Conservation (phyloP, 2,329 filamentous ascomycete species). For the Botrytis sinoallii region DNA sequence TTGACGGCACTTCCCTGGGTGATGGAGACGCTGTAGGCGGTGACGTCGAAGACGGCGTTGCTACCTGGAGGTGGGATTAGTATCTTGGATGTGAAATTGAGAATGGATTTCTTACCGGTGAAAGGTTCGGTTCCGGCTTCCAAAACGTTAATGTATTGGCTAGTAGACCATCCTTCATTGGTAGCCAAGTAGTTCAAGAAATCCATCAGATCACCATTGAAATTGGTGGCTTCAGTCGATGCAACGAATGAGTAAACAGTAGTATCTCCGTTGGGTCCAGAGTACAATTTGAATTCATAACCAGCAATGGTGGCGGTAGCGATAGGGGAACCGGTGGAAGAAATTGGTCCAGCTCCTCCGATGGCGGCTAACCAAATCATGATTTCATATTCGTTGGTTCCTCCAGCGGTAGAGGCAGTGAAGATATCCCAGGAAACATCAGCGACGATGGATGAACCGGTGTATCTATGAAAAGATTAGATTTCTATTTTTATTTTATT, state of each 20-base stretch:
- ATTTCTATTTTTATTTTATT: not conserved
- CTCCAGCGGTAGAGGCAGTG: constrained; percentile 47
- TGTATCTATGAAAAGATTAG: constrained; percentile 41
- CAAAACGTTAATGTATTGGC: constrained; percentile 52
- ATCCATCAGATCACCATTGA: constrained; percentile 53
- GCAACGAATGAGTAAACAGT: constrained; percentile 61
- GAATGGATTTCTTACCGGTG: constrained; percentile 39
- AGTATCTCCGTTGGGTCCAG: constrained; percentile 55
- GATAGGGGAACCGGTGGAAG: constrained; percentile 49
- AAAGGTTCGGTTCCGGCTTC: constrained; percentile 56
- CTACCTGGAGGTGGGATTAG: not conserved
- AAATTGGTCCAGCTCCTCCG: constrained; percentile 56
- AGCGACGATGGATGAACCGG: constrained; percentile 48
- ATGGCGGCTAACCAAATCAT: constrained; percentile 63
- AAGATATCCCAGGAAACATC: constrained; percentile 64
- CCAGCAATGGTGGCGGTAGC: constrained; percentile 54
- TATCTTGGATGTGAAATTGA: not conserved
- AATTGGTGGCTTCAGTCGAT: constrained; percentile 46
- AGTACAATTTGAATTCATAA: constrained; percentile 55
- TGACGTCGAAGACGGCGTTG: constrained; percentile 9
- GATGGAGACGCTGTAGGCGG: constrained; percentile 13
- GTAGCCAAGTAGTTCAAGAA: constrained; percentile 56
- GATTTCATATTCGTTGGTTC: constrained; percentile 55
- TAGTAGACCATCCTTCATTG: constrained; percentile 46
- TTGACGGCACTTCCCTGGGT: not conserved